Percentiles rank a stretch among this genome's conserved stretches.
These are phyloP conservation scores for Daldinia sp. DNA, from an alignment of 2,329 filamentous ascomycete species.

Conservation along the genomic window DNA sequence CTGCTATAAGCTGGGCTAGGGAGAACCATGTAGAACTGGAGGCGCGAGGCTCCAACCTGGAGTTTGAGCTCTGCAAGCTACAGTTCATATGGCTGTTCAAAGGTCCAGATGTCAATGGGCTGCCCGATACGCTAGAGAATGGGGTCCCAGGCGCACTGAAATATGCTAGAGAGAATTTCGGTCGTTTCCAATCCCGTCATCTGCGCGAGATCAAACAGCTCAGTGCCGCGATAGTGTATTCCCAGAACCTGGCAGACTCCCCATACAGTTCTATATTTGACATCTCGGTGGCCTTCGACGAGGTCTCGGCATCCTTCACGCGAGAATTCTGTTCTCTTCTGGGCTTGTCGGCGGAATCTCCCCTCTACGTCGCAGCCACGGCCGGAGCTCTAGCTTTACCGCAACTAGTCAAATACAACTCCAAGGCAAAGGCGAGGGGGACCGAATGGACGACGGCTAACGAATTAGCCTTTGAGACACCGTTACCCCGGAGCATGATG, in stretches of 20 bases:
- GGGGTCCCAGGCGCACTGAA: conserved; percentile 71
- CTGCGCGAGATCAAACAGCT: conserved; percentile 82
- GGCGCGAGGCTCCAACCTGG: conserved; percentile 85
- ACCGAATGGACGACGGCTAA: conserved; percentile 95
- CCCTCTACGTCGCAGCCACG: conserved; percentile 90
- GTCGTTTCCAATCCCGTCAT: conserved; percentile 77
- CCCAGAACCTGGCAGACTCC: conserved; percentile 74
- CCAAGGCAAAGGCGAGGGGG: conserved; percentile 85
- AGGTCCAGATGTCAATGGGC: conserved; percentile 62
- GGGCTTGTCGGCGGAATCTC: conserved; percentile 88
- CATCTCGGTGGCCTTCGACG: conserved; percentile 78
- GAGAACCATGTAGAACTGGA: conserved; percentile 76
- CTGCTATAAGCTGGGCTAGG: conserved; percentile 88
- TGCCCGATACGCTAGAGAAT: conserved; percentile 59
- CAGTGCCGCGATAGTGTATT: conserved; percentile 81
- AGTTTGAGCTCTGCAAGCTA: conserved; percentile 91
- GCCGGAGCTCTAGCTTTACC: conserved; percentile 93
- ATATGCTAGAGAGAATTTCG: conserved; percentile 80
- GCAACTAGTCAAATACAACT: conserved; percentile 85
- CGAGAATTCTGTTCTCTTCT: conserved; percentile 94
- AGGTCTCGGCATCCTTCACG: conserved; percentile 87
- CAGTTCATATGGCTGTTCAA: conserved; percentile 91
- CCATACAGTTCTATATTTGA: conserved; percentile 84
- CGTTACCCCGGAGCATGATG: conserved; percentile 66
- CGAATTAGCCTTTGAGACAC: conserved; percentile 83